Percentiles rank a stretch among this genome's conserved stretches.
These are phyloP conservation scores for Haberlea rhodopensis DNA, from an alignment of 257 asterid species.

Conservation along the genomic window DNA sequence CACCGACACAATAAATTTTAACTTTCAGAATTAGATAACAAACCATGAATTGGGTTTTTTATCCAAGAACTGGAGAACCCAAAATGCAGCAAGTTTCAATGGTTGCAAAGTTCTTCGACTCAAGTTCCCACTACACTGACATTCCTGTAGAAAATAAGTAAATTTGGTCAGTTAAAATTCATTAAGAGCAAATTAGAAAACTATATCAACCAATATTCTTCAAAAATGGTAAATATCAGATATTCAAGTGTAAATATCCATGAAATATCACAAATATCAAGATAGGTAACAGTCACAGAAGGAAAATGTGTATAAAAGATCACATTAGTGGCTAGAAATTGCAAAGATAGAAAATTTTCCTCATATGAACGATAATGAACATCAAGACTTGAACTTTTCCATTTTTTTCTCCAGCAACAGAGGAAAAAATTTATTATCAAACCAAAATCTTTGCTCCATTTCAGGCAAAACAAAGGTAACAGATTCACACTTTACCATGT, in stretches of 20 bases:
- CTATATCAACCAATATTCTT: not conserved
- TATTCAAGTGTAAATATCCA: not conserved
- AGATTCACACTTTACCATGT: constrained; percentile 11
- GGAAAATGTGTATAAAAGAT: constrained; percentile 11
- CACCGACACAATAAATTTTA: constrained; percentile 37
- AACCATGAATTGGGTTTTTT: constrained; percentile 20
- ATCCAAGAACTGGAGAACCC: constrained; percentile 19
- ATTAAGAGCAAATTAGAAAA: not conserved
- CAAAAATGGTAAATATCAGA: constrained; percentile 24
- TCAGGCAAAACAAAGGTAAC: too few relatives aligned
- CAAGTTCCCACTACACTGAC: constrained; percentile 1
- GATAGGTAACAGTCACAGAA: not conserved
- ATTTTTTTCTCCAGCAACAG: constrained; percentile 22
- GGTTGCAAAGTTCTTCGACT: constrained; percentile 9
- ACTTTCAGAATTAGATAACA: constrained; percentile 21
- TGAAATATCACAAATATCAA: constrained; percentile 20
- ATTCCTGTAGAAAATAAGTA: constrained; percentile 16
- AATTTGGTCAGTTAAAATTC: not conserved
- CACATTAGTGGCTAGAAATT: constrained; percentile 18
- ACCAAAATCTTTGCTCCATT: constrained; percentile 21
- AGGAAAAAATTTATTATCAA: constrained; percentile 3
- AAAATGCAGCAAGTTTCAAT: constrained; percentile 16
- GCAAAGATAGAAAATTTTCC: constrained; percentile 1
- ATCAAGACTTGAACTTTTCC: constrained; percentile 23
- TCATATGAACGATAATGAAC: constrained; percentile 4